Evolutionary conservation across 164 flowering plant species (phyloP).

Genomic region (Piper betle): DNA sequence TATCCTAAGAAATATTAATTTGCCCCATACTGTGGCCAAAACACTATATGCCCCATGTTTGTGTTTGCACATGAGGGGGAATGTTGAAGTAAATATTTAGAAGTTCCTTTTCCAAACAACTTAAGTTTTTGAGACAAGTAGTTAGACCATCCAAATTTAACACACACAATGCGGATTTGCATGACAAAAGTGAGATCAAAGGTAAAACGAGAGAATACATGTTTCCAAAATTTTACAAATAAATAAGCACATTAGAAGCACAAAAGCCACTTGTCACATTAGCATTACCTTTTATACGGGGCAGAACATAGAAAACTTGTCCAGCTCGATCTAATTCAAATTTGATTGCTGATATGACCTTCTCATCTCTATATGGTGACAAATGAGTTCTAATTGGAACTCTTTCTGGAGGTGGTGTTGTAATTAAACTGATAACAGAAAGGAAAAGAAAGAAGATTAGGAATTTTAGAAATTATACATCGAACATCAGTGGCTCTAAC

Average conservation of each 20-base stretch:
- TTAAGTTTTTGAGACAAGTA: too few species aligned
- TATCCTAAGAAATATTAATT: too few species aligned
- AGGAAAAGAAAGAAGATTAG: too few species aligned
- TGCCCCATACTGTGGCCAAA: too few species aligned
- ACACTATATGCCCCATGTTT: too few species aligned
- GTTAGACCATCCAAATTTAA: too few species aligned
- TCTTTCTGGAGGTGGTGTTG: slow-evolving; percentile 99
- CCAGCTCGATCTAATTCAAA: slow-evolving; percentile 89
- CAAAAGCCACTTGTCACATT: not conserved
- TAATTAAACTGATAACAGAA: slow-evolving; percentile 55
- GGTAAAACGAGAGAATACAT: not conserved
- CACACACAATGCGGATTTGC: too few species aligned
- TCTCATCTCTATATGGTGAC: slow-evolving; percentile 53
- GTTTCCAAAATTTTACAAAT: not conserved
- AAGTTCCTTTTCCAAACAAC: too few species aligned
- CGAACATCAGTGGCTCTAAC: not conserved
- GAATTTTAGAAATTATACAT: not conserved
- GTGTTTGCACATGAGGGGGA: too few species aligned
- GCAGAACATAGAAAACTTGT: slow-evolving; percentile 92
- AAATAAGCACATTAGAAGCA: not conserved
- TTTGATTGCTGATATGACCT: slow-evolving; percentile 59
- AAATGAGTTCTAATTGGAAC: slow-evolving; percentile 91
- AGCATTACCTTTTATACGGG: slow-evolving; percentile 79
- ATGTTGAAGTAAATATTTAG: too few species aligned
- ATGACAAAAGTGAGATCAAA: too few species aligned